Evolutionary conservation across 2,329 filamentous ascomycete species (phyloP), one percentile per base, ranked within the genome.

Genomic region (Catunica adiposa): DNA sequence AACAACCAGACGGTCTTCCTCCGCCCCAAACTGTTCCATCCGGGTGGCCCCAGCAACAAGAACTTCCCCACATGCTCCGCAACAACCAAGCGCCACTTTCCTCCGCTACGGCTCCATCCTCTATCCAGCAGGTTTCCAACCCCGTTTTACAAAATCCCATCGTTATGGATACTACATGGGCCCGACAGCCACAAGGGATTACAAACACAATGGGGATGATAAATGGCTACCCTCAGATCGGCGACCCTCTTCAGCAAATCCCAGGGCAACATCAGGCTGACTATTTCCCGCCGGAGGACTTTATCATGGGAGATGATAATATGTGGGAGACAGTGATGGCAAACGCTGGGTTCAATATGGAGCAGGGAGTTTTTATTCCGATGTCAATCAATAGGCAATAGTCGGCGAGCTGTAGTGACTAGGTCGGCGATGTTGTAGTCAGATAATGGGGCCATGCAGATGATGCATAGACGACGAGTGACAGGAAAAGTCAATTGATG

Each of bases 271-370:
- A 50, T 15, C 55, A 57, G 34, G 31, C 48, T 26, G 56, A 55
- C 14, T 55, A 29, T 31, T 44, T 58, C 4, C 34, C 34, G 11
- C 26, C 46, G 15, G 53, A 58, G 7, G 56, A 58, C 9, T 58
- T 59, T n/a, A 40, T 58, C 3, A 57, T 59, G 17, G 38, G 23
- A 5, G 61, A 65, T 31, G 61, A 66, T 25, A 60, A 62, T 6
- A 59, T 62, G 6, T 67, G 65, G 64, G 59, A 61, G 5, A 61
- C 56, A 15, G 31, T 67, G 3, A 65, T 67, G 54, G 62, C 62
- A 1, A 62, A 61, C 50, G 64, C 61, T 34, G 64, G 65, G 11
- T 66, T 66, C 31, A 62, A 63, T 56, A 53, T 56, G 15, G 42
- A 53, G 31, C 51, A 54, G n/a, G 56, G 56, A n/a, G 37, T 55